Evolutionary conservation across 495 filamentous ascomycete genomes (phyloP), one percentile per base, ranked within the genome.

Genomic region (Polyplosphaeria fusca): DNA sequence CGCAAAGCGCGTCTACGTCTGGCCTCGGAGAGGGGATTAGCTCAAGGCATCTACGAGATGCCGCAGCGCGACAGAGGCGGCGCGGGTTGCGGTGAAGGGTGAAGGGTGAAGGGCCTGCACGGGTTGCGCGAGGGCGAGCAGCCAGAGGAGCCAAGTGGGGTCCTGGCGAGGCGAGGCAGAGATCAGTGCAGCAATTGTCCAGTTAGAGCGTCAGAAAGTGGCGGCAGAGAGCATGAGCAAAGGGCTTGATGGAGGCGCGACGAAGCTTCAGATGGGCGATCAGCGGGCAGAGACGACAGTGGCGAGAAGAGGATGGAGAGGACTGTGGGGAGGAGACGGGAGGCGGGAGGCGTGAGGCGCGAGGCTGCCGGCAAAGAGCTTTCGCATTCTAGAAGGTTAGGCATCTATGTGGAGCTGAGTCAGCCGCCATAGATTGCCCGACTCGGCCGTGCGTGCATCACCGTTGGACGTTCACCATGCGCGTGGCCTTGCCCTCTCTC

Each of bases 31-130:
- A 37, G 24, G 51, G 37, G 26, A 25, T 58, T 48, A 64, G 51
- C 61, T 67, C 65, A 64, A 59, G 47, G 43, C 65, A 67, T 67
- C 48, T 61, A 64, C 56, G 35, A 28, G 26, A 28, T 19, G 47
- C 46, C 23, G 32, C 20, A 19, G n/a, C n/a, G 40, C 39, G 60
- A 27, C 53, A 39, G 47, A 32, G 39, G 44, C 30, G 7, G 30
- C 30, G 30, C 30, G 14, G 30, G 30, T 35, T 35, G 30, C 30
- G 30, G 14, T 35, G 30, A 7, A 7, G 30, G 30, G 7, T 14
- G 14, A 7, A 14, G 30, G n/a, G n/a, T n/a, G n/a, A n/a, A 39
- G 47, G 24, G 39, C 37, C 30, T 35, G 30, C 30, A 14, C 30
- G 14, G 30, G 30, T 35, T 35, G 30, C 30, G 30, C n/a, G n/a